Evolutionary conservation across 306 rosid genomes (phyloP).

Genomic region (Quercus engelmannii): DNA sequence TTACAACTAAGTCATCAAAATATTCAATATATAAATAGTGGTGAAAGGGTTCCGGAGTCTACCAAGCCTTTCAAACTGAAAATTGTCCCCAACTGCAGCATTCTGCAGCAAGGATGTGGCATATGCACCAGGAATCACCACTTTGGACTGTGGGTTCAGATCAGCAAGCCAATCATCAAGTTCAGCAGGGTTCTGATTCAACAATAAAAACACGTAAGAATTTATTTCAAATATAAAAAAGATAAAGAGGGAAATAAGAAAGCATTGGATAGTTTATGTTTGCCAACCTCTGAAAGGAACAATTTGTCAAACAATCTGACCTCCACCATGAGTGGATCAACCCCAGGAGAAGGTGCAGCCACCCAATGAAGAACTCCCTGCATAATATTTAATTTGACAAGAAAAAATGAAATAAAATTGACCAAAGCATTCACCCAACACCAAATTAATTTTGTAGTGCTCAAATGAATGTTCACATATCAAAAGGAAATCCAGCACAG

Average conservation of each 20-base stretch:
- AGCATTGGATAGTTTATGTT: constrained; percentile 2
- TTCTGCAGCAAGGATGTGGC: constrained; percentile 49
- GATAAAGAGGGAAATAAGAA: not conserved
- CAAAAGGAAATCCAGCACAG: constrained; percentile 14
- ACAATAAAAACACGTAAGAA: not conserved
- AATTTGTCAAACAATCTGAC: constrained; percentile 82
- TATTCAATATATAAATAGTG: not conserved
- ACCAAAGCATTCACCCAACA: not conserved
- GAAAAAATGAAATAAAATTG: not conserved
- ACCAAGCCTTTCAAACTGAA: constrained; percentile 98
- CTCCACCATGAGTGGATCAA: constrained; percentile 82
- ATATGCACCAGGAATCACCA: constrained; percentile 55
- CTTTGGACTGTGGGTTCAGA: constrained; percentile 74
- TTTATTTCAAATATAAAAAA: not conserved
- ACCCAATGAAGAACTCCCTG: constrained; percentile 99
- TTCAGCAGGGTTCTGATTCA: constrained; percentile 84
- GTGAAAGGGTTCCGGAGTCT: constrained; percentile 20
- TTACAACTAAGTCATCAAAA: not conserved
- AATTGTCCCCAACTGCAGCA: constrained; percentile 64
- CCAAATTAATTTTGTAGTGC: constrained; percentile 5
- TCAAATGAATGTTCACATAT: constrained; percentile 1
- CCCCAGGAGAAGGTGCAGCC: constrained; percentile 74
- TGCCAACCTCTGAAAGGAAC: constrained; percentile 80
- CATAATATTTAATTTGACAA: not conserved
- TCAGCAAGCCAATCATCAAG: constrained; percentile 92